Conservation (phyloP, 176 grass and related monocot genomes). For the Cenchrus americanus region DNA sequence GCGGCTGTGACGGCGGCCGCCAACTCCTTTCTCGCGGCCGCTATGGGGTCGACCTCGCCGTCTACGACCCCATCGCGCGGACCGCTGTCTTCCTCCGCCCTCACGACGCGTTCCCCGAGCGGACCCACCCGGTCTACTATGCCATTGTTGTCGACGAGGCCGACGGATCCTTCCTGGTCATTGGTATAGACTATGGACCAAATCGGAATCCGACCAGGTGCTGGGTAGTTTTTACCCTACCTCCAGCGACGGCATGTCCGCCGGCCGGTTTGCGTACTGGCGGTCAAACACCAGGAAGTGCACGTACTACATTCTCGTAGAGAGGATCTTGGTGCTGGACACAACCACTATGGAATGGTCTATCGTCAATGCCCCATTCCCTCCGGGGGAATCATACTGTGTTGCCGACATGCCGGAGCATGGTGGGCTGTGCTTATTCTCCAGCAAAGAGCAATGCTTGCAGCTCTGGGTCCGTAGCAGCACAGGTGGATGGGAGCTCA, state of each 20-base stretch:
- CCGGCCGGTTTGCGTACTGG: slow-evolving; percentile 26
- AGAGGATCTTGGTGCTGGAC: slow-evolving; percentile 35
- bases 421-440: slow-evolving; percentile 33
- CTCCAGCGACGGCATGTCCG: not conserved
- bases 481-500: not conserved
- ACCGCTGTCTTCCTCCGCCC: slow-evolving; percentile 6
- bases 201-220: not conserved
- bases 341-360: slow-evolving; percentile 32
- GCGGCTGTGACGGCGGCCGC: slow-evolving; percentile 13
- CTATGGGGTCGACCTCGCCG: not conserved
- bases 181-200: not conserved
- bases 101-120: not conserved
- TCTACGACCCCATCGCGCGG: slow-evolving; percentile 35
- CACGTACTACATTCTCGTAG: not conserved
- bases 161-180: slow-evolving; percentile 27
- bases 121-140: not conserved
- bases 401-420: slow-evolving; percentile 26
- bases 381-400: slow-evolving; percentile 14
- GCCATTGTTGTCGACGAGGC: slow-evolving; percentile 29
- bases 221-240: not conserved
- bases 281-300: not conserved
- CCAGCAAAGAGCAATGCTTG: slow-evolving; percentile 39
- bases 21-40: slow-evolving; percentile 25
- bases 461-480: slow-evolving; percentile 26
- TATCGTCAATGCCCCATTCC: not conserved